These are phyloP conservation scores for Nakazawaea ishiwadae DNA, from an alignment of 805 yeast species.

Conservation along the genomic window DNA sequence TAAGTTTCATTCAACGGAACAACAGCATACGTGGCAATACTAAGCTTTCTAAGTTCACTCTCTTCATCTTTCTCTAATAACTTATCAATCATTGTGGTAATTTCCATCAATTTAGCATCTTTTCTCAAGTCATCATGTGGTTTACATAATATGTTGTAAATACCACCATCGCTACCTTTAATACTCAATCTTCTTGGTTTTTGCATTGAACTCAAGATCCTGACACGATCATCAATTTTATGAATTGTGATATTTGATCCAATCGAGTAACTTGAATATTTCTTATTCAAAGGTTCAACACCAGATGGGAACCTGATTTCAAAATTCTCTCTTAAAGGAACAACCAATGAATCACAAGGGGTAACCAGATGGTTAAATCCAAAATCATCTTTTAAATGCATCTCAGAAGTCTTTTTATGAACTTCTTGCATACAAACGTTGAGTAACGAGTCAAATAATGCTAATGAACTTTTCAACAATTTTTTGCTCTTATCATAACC, in stretches of 20 bases:
- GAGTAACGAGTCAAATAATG: conserved; percentile 37
- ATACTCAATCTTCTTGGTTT: conserved; percentile 76
- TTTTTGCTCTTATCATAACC: conserved; percentile 12
- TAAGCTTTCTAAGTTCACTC: conserved; percentile 65
- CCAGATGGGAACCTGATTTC: conserved; percentile 59
- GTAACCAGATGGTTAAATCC: conserved; percentile 26
- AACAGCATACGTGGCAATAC: conserved; percentile 81
- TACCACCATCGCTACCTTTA: conserved; percentile 72
- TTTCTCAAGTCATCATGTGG: conserved; percentile 88
- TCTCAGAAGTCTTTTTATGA: conserved; percentile 28
- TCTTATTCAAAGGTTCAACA: conserved; percentile 29
- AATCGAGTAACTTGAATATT: conserved; percentile 23
- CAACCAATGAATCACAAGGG: conserved; percentile 44
- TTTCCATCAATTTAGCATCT: conserved; percentile 91
- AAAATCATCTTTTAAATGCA: conserved; percentile 38
- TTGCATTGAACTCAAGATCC: conserved; percentile 76
- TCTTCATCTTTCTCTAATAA: conserved; percentile 62
- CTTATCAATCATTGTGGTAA: conserved; percentile 81
- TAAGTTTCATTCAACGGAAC: conserved; percentile 79
- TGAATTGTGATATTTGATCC: conserved; percentile 50
- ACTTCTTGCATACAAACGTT: conserved; percentile 36
- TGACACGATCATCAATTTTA: conserved; percentile 62
- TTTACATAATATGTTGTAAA: conserved; percentile 75
- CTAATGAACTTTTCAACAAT: conserved; percentile 22
- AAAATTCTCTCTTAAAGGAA: conserved; percentile 70